Evolutionary conservation across 441 rosid genomes (phyloP).

Genomic region (Populus hybrid): DNA sequence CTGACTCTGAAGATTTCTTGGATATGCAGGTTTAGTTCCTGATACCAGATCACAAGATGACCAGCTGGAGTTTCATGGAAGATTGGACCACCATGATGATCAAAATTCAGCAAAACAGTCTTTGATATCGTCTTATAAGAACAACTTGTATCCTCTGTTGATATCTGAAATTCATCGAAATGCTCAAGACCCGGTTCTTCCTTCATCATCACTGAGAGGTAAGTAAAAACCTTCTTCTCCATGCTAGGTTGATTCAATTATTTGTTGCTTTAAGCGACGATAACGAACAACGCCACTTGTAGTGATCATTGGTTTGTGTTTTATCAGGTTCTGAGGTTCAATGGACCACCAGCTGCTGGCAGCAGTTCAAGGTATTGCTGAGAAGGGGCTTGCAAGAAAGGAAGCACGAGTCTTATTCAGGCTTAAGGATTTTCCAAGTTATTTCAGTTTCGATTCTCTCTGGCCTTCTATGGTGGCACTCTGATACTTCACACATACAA

Average conservation of each 20-base stretch:
- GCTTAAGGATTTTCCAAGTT: constrained; percentile 73
- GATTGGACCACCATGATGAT: constrained; percentile 54
- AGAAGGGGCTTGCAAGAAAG: constrained; percentile 72
- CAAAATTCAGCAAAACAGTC: constrained; percentile 58
- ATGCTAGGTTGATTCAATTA: not conserved
- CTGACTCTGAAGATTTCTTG: constrained; percentile 4
- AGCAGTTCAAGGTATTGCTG: constrained; percentile 64
- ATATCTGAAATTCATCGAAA: constrained; percentile 50
- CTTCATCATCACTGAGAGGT: constrained; percentile 38
- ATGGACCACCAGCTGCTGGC: constrained; percentile 82
- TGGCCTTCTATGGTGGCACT: constrained; percentile 85
- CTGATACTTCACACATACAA: constrained; percentile 57
- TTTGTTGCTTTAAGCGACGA: not conserved
- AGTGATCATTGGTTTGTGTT: not conserved
- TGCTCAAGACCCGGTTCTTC: constrained; percentile 21
- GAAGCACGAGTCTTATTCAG: constrained; percentile 79
- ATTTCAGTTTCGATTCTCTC: constrained; percentile 74
- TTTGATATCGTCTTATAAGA: constrained; percentile 60
- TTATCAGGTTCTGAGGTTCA: constrained; percentile 37
- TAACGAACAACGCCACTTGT: not conserved
- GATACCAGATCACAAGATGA: constrained; percentile 52
- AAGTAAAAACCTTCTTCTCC: constrained; percentile 21
- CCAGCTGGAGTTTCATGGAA: constrained; percentile 40
- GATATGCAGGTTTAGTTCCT: constrained; percentile 54
- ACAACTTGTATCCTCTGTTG: constrained; percentile 48